Evolutionary conservation across 2,329 filamentous ascomycete genomes (phyloP), one percentile per base, ranked within the genome.

Genomic region (Sclerotinia subarctica): DNA sequence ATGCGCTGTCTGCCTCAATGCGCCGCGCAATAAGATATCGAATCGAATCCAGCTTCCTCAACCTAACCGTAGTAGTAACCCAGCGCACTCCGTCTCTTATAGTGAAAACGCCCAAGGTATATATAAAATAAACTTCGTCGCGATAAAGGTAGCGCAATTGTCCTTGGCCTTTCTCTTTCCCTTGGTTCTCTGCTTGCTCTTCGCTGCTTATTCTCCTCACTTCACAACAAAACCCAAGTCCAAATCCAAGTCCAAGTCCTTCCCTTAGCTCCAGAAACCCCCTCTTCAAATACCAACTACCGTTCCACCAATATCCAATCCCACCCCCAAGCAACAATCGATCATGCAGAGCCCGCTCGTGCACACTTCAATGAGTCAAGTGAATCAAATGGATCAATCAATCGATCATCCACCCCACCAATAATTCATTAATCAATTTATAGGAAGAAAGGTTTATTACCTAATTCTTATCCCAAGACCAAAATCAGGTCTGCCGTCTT

Each of bases 261-360:
- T 35, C 13, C 19, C 46, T 2, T 21, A 38, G 24, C 46, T 10
- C 26, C 46, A n/a, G 21, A 21, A 44, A 21, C 29, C 35, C 58
- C 21, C 5, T 42, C 59, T 63, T 17, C 51, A 63, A 63, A 63
- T 63, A 51, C 46, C 59, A 51, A 51, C 26, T 49, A 26, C 13
- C 44, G 26, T 60, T 46, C 19, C 42, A 62, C 58, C 46, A 13
- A 32, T n/a, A 38, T 51, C 11, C 10, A 2, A 38, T 38, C 1
- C 35, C 7, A 13, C 51, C 51, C 56, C 24, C 17, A 53, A 24
- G 19, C 4, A 17, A 26, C 5, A 11, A 19, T 57, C 19, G 49
- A 62, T 69, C 63, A 69, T 69, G 67, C 64, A 69, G 67, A 69
- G 67, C 56, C 64, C 3, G 64, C 67, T 69, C 67, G 67, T 69